Percentiles rank a stretch among this genome's conserved stretches.
Conservation (phyloP, 1,139 yeast species). For the Geotrichum carabidarum region DNA sequence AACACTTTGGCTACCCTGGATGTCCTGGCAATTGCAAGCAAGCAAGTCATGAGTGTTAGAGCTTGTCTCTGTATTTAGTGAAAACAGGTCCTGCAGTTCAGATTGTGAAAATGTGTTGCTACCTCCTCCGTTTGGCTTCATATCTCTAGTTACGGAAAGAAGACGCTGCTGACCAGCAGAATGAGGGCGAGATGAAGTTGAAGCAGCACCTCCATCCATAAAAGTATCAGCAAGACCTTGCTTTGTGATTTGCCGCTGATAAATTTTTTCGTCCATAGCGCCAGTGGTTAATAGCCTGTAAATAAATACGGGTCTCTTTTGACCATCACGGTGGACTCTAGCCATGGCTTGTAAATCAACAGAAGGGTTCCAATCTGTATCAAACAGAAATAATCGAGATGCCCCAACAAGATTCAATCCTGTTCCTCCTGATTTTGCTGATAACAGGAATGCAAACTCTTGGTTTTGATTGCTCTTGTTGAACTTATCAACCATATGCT, state of each 20-base stretch:
- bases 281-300: constrained; percentile 74
- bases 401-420: constrained; percentile 92
- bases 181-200: constrained; percentile 9
- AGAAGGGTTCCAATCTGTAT: constrained; percentile 94
- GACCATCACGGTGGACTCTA: constrained; percentile 91
- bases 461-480: constrained; percentile 46
- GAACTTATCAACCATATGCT: constrained; percentile 61
- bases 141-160: constrained; percentile 11
- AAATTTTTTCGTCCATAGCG: constrained; percentile 88
- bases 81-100: constrained; percentile 73
- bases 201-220: constrained; percentile 44
- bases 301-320: constrained; percentile 66
- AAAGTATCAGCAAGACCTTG: constrained; percentile 73
- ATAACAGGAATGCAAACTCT: constrained; percentile 65
- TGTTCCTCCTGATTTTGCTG: constrained; percentile 92
- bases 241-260: constrained; percentile 89
- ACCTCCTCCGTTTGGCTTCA: constrained; percentile 14
- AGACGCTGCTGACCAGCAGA: constrained; percentile 6
- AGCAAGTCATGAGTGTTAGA: constrained; percentile 83
- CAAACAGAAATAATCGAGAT: constrained; percentile 74
- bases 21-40: constrained; percentile 54
- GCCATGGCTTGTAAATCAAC: constrained; percentile 95
- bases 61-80: constrained; percentile 47
- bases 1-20: neutral
- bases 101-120: constrained; percentile 40